Conservation (phyloP, 2,329 filamentous ascomycete genomes). For the Claviceps spartinae region DNA sequence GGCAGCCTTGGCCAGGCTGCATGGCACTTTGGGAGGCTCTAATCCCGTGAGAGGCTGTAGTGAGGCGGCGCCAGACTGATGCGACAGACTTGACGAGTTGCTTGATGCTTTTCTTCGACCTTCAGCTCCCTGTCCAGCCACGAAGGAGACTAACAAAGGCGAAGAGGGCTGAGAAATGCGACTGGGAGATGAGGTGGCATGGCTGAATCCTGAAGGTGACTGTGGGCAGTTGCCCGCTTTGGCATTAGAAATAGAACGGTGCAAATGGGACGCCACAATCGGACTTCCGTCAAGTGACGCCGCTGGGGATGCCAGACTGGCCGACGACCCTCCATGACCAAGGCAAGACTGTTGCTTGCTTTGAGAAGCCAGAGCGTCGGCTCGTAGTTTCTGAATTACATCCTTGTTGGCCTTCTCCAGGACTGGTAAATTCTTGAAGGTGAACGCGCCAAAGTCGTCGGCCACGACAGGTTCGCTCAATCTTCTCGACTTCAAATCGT, state of each 20-base stretch:
- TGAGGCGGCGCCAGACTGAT: slow-evolving; percentile 49
- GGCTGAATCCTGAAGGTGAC: slow-evolving; percentile 70
- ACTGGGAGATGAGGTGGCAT: slow-evolving; percentile 75
- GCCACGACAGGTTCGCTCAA: slow-evolving; percentile 78
- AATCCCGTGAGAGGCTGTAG: slow-evolving; percentile 59
- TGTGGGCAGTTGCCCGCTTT: slow-evolving; percentile 67
- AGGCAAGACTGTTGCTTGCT: slow-evolving; percentile 35
- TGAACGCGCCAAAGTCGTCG: slow-evolving; percentile 92
- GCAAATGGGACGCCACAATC: slow-evolving; percentile 63
- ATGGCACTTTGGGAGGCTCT: slow-evolving; percentile 53
- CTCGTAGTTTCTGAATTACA: slow-evolving; percentile 88
- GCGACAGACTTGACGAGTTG: slow-evolving; percentile 70
- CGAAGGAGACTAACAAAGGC: slow-evolving; percentile 91
- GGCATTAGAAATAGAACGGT: slow-evolving; percentile 70
- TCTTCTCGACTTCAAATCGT: slow-evolving; percentile 74
- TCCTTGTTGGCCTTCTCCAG: slow-evolving; percentile 98
- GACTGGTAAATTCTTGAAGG: slow-evolving; percentile 94
- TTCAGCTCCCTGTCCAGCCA: slow-evolving; percentile 69
- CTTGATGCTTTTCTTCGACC: slow-evolving; percentile 79
- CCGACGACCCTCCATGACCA: slow-evolving; percentile 27
- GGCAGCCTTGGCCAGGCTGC: slow-evolving; percentile 46
- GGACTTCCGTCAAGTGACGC: slow-evolving; percentile 75
- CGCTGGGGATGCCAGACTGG: slow-evolving; percentile 42
- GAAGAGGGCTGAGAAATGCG: slow-evolving; percentile 55
- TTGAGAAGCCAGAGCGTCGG: slow-evolving; percentile 67